Conservation (phyloP, 768 basidiomycete genomes). For the Lentinula edodes region DNA sequence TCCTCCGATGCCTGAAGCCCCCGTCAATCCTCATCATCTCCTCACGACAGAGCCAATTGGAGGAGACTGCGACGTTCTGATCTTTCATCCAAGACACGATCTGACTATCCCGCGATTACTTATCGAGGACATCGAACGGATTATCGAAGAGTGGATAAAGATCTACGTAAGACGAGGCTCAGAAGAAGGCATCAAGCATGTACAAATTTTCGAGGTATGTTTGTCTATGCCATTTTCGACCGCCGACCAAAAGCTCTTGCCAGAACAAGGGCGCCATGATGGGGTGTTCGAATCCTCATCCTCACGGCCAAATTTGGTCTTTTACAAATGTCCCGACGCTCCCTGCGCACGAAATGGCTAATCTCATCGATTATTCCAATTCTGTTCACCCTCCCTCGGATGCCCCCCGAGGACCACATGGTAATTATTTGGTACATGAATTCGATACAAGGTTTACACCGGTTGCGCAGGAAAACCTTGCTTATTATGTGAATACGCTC, state of each 20-base stretch:
- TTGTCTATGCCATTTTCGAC: neutral
- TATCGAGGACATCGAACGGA: constrained; percentile 47
- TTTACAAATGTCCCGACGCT: constrained; percentile 65
- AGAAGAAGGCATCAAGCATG: constrained; percentile 67
- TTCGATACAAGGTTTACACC: neutral
- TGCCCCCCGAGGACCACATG: constrained; percentile 52
- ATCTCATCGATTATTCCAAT: constrained; percentile 45
- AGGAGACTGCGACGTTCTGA: constrained; percentile 83
- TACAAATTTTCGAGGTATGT: constrained; percentile 86
- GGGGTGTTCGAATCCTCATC: constrained; percentile 94
- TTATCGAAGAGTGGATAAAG: constrained; percentile 70
- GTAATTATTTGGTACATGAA: constrained; percentile 14
- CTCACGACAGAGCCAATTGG: constrained; percentile 61
- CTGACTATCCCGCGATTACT: constrained; percentile 71
- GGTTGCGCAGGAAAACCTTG: constrained; percentile 45
- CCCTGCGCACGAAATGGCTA: constrained; percentile 60
- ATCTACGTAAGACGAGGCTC: constrained; percentile 56
- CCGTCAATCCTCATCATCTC: constrained; percentile 52
- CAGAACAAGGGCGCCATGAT: constrained; percentile 92
- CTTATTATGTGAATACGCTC: constrained; percentile 76
- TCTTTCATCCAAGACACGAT: constrained; percentile 85
- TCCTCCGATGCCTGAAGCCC: constrained; percentile 48
- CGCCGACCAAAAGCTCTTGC: constrained; percentile 5
- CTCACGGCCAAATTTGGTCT: constrained; percentile 90
- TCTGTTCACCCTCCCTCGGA: constrained; percentile 26